Conservation (phyloP, 2,329 filamentous ascomycete genomes). For the Exophiala mesophila region DNA sequence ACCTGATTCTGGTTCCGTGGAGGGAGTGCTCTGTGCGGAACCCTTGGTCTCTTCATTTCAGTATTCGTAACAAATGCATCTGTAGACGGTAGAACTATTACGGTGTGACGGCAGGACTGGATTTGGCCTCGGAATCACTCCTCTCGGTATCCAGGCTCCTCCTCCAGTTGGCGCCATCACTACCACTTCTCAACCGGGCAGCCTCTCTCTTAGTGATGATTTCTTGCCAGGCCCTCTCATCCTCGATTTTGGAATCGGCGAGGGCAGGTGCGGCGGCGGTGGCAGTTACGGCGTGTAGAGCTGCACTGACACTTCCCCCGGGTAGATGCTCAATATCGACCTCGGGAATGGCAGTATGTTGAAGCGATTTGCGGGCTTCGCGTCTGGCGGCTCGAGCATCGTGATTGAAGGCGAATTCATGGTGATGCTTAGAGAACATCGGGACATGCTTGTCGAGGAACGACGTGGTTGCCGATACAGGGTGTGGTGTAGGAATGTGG, state of each 20-base stretch:
- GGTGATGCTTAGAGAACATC: conserved; percentile 19
- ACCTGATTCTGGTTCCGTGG: too few relatives aligned
- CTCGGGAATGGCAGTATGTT: conserved; percentile 15
- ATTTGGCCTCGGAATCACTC: background rate
- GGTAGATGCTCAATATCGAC: conserved; percentile 7
- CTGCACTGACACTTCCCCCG: conserved; percentile 2
- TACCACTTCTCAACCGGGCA: conserved; percentile 9
- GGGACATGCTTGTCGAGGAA: conserved; percentile 21
- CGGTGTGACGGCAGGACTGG: background rate
- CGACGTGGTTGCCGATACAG: conserved; percentile 8
- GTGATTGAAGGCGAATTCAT: conserved; percentile 9
- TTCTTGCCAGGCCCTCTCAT: conserved; percentile 14
- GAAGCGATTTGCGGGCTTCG: conserved; percentile 14
- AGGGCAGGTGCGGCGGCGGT: conserved; percentile 2
- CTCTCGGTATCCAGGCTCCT: background rate
- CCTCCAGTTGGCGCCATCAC: background rate
- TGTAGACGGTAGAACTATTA: too few relatives aligned
- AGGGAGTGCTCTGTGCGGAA: too few relatives aligned
- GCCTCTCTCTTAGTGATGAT: conserved; percentile 17
- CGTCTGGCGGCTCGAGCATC: conserved; percentile 11
- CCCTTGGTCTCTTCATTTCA: too few relatives aligned
- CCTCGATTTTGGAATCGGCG: conserved; percentile 3
- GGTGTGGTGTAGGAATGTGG: conserved; percentile 19
- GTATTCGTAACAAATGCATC: too few relatives aligned
- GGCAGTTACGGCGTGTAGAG: conserved; percentile 8